Base-by-base conservation (phyloP, 2,329 filamentous ascomycete genomes). In the Cladosporium austrohemisphaericum region DNA sequence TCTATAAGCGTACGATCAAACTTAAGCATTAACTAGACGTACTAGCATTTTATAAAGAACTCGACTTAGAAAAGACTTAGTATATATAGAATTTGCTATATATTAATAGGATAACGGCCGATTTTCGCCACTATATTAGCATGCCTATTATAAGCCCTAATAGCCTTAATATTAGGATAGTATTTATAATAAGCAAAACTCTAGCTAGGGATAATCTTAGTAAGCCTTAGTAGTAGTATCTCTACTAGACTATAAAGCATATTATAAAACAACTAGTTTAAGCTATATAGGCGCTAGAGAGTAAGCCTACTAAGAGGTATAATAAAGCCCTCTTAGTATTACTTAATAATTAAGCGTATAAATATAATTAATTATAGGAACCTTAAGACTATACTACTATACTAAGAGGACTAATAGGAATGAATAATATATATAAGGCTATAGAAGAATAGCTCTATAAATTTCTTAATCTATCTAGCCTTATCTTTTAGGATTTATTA, bases 91-190 rank as follows among this genome's bases (percentile, higher is more conserved):
- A 28, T 23, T 22, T 50, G 22, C 48, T 40, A 28, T 35, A 35
- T 20, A 40, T 50, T n/a, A 37, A 45, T 29, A 40, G 48, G 28
- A 33, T 16, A 9, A 18, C 33, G 5, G 48, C 48, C 10, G n/a
- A 14, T 11, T 79, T 79, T 14, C 26, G 31, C 9, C 23, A 45
- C 56, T 77, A 78, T 51, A 75, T 76, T 9, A 75, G 75, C 19
- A 80, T 83, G 0, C 81, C 81, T 1, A 76, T 85, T 46, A 72
- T 74, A 20, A 81, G 78, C 3, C 73, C 73, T 1, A 75, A 73
- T 28, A 73, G 76, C 32, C 74, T 77, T 56, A 72, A 73, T 40
- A 77, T 85, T 49, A 40, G 48, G 6, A 50, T 29, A 5, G 31
- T 50, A 11, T 50, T 50, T 31, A 14, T 31, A 19, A 33, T 50